These are phyloP conservation scores for Arthroderma sp. DNA, from an alignment of 2,329 filamentous ascomycete genomes.

Conservation along the genomic window DNA sequence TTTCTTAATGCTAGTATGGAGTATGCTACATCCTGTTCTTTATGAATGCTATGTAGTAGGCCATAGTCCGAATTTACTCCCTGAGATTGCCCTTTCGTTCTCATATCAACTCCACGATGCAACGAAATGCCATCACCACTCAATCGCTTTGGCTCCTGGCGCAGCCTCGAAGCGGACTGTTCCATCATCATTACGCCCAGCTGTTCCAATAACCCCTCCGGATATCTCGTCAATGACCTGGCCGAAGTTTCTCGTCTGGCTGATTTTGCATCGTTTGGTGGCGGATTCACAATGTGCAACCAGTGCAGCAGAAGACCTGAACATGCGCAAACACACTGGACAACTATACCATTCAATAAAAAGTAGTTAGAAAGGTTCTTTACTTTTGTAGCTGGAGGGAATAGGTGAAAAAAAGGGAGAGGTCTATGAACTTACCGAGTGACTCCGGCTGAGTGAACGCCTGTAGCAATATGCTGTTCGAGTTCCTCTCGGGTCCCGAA, in stretches of 20 bases:
- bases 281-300: conserved; percentile 32
- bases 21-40: not conserved
- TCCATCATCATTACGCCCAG: conserved; percentile 24
- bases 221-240: conserved; percentile 29
- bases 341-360: conserved; percentile 20
- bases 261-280: conserved; percentile 27
- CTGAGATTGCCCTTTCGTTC: not conserved
- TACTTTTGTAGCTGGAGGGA: not conserved
- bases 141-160: conserved; percentile 11
- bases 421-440: conserved; percentile 14
- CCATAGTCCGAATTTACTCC: not conserved
- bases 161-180: conserved; percentile 24
- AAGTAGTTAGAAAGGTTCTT: conserved; percentile 4
- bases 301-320: conserved; percentile 28
- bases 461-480: conserved; percentile 24
- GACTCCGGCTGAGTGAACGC: conserved; percentile 17
- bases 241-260: conserved; percentile 20
- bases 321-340: conserved; percentile 29
- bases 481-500: conserved; percentile 22
- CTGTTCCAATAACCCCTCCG: conserved; percentile 27
- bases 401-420: not conserved
- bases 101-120: not conserved
- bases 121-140: conserved; percentile 7
- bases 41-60: not conserved
- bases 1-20: not conserved